phyloP scores from a whole-genome alignment of 345 rosid species.

The Populus ilicifolia region DNA sequence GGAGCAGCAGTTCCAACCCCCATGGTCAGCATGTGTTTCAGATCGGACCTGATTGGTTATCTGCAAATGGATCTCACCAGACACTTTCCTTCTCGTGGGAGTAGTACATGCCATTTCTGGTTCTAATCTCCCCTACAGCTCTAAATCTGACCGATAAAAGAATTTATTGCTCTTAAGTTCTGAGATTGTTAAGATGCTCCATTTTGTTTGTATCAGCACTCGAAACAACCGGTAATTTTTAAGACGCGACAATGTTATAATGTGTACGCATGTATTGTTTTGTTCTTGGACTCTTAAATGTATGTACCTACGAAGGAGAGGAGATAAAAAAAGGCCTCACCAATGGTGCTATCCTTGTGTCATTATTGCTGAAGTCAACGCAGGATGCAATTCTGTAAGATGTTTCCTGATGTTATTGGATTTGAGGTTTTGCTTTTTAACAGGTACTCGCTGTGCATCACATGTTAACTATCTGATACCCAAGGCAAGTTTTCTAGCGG shows the following conservation, averaged over 20 bases:
- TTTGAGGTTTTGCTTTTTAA: not conserved
- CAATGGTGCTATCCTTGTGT: not conserved
- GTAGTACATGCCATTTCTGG: conserved; percentile 24
- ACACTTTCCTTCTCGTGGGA: conserved; percentile 60
- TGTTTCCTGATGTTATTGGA: not conserved
- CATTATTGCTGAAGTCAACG: not conserved
- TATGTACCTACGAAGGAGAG: not conserved
- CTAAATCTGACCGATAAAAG: not conserved
- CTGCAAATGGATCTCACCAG: conserved; percentile 41
- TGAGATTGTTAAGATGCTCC: not conserved
- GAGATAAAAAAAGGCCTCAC: not conserved
- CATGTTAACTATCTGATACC: not conserved
- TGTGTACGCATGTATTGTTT: not conserved
- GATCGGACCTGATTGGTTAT: conserved; percentile 35
- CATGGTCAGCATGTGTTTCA: conserved; percentile 33
- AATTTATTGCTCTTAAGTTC: not conserved
- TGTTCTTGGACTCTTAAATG: too few species aligned
- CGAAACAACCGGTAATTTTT: not conserved
- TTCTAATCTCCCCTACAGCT: not conserved
- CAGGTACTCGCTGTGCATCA: not conserved
- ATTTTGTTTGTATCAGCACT: not conserved
- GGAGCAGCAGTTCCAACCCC: conserved; percentile 22
- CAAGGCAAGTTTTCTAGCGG: not conserved
- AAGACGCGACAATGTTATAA: not conserved
- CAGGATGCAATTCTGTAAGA: not conserved